A percentile compares a stretch with the other conserved stretches of the same genome.
Conservation (phyloP, 108 stramenopile genomes). For the Pseudonitzschia pungens region DNA sequence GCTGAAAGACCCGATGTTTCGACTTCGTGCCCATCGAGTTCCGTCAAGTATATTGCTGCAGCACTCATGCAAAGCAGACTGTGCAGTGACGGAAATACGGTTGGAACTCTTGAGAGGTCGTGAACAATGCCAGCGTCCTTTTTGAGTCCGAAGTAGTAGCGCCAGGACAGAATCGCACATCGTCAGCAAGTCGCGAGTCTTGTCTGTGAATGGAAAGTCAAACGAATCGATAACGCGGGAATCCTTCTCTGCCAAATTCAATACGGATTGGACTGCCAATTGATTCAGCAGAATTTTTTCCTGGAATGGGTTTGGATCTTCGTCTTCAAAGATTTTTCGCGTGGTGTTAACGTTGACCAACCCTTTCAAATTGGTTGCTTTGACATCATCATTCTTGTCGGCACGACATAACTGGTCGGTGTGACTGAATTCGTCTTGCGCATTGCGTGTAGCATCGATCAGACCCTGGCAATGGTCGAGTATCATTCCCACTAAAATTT, state of each 20-base stretch:
- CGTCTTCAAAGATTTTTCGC: conserved; percentile 66
- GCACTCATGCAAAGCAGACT: conserved; percentile 21
- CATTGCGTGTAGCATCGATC: neutral
- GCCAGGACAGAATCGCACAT: conserved; percentile 1
- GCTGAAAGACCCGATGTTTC: neutral
- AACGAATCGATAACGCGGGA: neutral
- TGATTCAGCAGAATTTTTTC: conserved; percentile 44
- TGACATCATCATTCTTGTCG: neutral
- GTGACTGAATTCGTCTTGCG: conserved; percentile 16
- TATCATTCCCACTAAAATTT: neutral
- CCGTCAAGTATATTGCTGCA: conserved; percentile 11
- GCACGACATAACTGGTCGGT: neutral
- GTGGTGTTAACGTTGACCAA: conserved; percentile 16
- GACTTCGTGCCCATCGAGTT: neutral
- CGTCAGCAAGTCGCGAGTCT: neutral
- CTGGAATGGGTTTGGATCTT: conserved; percentile 51
- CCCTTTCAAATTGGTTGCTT: conserved; percentile 9
- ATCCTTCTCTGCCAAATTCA: neutral
- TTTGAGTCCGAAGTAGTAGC: neutral
- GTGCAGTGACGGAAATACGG: conserved; percentile 34
- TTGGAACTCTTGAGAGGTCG: conserved; percentile 32
- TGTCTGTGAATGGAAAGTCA: neutral
- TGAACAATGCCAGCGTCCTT: conserved; percentile 18
- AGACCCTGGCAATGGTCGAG: conserved; percentile 23
- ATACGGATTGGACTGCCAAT: conserved; percentile 28